Percentiles rank a stretch among this genome's conserved stretches.
Conservation (phyloP, 106 monocot species). For the Alisma plantagoaquatica region DNA sequence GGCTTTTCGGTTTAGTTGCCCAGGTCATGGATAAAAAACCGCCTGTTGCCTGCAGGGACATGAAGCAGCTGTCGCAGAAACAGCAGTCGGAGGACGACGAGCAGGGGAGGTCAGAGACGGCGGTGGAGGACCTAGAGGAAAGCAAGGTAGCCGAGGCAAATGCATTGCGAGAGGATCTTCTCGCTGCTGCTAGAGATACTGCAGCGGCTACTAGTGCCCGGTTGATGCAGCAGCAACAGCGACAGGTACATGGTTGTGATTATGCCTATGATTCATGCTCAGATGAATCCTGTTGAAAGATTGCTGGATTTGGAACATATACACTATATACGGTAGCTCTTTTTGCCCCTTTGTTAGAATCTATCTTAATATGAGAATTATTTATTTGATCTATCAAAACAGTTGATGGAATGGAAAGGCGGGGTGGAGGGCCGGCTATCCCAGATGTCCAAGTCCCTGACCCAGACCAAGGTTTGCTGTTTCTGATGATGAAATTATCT, state of each 20-base stretch:
- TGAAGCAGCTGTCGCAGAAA: conserved; percentile 9
- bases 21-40: neutral
- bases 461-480: conserved; percentile 46
- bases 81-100: conserved; percentile 5
- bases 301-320: no score
- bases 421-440: conserved; percentile 51
- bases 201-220: conserved; percentile 3
- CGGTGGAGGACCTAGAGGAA: no score
- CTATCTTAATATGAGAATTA: neutral
- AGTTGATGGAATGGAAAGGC: conserved; percentile 29
- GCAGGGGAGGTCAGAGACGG: no score
- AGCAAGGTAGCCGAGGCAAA: neutral
- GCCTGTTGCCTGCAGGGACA: conserved; percentile 1
- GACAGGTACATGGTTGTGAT: conserved; percentile 1
- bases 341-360: neutral
- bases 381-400: conserved; percentile 31
- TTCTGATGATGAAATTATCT: no score
- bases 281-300: no score
- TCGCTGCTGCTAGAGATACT: no score
- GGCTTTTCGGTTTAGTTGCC: neutral
- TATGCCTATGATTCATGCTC: no score
- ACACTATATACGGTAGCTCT: neutral
- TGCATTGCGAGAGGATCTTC: no score
- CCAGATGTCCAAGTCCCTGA: conserved; percentile 15
- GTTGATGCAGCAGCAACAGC: neutral